Base-by-base conservation (phyloP, 176 grass and related monocot genomes). In the Zoysia japonica region DNA sequence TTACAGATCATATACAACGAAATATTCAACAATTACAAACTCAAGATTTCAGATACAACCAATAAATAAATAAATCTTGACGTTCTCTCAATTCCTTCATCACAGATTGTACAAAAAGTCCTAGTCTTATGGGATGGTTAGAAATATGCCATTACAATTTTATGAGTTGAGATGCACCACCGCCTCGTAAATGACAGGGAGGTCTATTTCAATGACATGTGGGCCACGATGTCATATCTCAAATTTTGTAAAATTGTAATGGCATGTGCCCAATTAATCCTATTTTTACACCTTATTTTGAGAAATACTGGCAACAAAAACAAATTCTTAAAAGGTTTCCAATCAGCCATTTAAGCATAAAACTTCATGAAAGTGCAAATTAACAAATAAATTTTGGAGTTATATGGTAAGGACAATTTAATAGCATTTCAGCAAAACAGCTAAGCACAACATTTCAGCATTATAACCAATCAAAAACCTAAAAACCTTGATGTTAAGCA, bases 21-120 rank as follows among this genome's bases (percentile, higher is more conserved):
- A 85, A 65, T n/a, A 80, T 61, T 48, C 51, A 50, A 11, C 16
- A n/a, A 54, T 60, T 60, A 46, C 3, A 53, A 68, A 80, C 11
- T 68, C 52, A 68, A 9, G 5, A 68, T 13, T 13, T 68, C 48
- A 61, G 14, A n/a, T 61, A 19, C 35, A 35, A 3, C 17, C 56
- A 14, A 60, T 39, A 2, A 51, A 74, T 2, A 59, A 16, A 47
- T 46, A 64, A 47, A 41, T 19, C 39, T 35, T 15, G 54, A 68
- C 66, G 67, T 68, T 68, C 11, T 14, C 6, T 6, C 9, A 53
- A 65, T 3, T 51, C 19, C 1, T n/a, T 59, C 52, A 47, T 3
- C 17, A 70, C 41, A 16, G 9, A 59, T 54, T 28, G 78, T 78
- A 39, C 50, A 68, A 60, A 20, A 77, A 64, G 28, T 28, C 28